Base-by-base conservation (phyloP, 148 eudicot genomes). In the Persicaria maculosa region DNA sequence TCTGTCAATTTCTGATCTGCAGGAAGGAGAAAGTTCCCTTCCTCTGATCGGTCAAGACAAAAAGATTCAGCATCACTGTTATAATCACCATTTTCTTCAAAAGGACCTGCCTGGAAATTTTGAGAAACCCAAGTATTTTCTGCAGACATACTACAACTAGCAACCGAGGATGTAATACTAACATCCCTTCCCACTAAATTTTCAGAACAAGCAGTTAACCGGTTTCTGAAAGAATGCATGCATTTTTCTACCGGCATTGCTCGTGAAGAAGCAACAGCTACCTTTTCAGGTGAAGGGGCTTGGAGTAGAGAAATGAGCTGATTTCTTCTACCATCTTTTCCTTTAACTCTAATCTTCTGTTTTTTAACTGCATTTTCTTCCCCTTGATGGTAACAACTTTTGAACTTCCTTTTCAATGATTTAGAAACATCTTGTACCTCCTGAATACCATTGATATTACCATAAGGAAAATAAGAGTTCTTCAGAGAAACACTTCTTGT, bases 31-130 rank as follows among this genome's bases (percentile, higher is more conserved):
- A 40, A 19, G 76, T 78, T 79, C 58, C 72, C 80, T 85, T 88
- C 90, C 80, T 78, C 78, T 7, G 53, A 44, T 72, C 82, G 85
- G 78, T 77, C 73, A 31, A 74, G 75, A 86, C 77, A 85, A 76
- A 57, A 73, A 70, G 97, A 91, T 78, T 89, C 97, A 64, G 92
- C 92, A 83, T 91, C 93, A 80, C 93, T 89, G 75, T 10, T 54
- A 47, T 83, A 76, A 83, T 83, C 78, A 73, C 79, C 91, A 82
- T 68, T 76, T 74, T 78, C 86, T 76, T 86, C 83, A 58, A 64
- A 75, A 76, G 79, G 83, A 78, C 72, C 80, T 31, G 75, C 46
- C 68, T 58, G 36, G 74, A 74, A 79, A 47, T 68, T 50, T 83
- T 50, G 72, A 71, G 57, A 81, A 20, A 77, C 70, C 65, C 77